Conservation (phyloP, 1,284 basidiomycete species). For the Apiotrichum gracile region DNA sequence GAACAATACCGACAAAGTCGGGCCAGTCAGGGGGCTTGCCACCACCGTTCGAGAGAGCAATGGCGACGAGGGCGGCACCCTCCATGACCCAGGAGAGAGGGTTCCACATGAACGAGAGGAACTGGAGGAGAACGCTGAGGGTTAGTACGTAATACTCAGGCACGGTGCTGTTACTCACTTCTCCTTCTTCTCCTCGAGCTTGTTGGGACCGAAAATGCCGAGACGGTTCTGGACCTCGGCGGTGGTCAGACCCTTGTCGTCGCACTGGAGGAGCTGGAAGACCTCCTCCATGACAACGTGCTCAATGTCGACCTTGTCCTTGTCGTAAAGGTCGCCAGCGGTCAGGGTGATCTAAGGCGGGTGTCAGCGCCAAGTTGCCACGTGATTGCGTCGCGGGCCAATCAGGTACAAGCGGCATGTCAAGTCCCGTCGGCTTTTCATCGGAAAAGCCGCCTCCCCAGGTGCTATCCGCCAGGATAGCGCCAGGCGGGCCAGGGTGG, state of each 20-base stretch:
- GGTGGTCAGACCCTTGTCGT: conserved; percentile 66
- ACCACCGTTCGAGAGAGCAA: conserved; percentile 88
- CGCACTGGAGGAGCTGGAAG: conserved; percentile 85
- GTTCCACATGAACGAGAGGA: conserved; percentile 98
- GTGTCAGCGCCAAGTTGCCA: conserved; percentile 1
- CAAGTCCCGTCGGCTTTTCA: not conserved
- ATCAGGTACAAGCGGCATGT: not conserved
- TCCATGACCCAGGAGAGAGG: conserved; percentile 99
- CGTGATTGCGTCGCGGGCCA: not conserved
- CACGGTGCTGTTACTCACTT: conserved; percentile 52
- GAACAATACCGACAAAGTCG: conserved; percentile 94
- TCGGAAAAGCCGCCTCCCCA: too few species aligned
- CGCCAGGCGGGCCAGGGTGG: too few species aligned
- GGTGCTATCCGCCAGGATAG: too few species aligned
- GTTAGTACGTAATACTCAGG: not conserved
- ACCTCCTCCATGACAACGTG: conserved; percentile 95
- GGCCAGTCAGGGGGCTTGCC: conserved; percentile 85
- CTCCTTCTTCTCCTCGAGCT: conserved; percentile 83
- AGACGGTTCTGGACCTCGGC: conserved; percentile 78
- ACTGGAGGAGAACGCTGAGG: conserved; percentile 54
- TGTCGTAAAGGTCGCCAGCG: conserved; percentile 73
- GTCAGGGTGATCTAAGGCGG: conserved; percentile 40
- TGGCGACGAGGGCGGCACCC: conserved; percentile 91
- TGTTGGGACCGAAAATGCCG: conserved; percentile 95
- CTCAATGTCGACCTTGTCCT: conserved; percentile 98